Evolutionary conservation across 345 rosid genomes (phyloP).

Genomic region (Boechera retrofracta): DNA sequence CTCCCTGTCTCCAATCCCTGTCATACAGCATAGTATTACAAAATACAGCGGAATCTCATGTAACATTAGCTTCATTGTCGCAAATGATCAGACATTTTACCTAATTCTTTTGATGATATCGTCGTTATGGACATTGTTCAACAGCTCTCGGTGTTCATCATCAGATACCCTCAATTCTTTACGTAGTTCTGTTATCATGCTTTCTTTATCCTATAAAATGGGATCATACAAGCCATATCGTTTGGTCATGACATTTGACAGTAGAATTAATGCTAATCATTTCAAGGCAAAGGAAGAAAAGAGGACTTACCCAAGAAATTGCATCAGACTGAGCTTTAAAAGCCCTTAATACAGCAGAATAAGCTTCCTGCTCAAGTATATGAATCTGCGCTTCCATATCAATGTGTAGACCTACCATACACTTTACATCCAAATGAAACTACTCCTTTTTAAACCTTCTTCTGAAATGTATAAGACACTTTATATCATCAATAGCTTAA

Average conservation of each 20-base stretch:
- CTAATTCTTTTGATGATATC: slow-evolving; percentile 76
- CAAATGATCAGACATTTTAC: slow-evolving; percentile 44
- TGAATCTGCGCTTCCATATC: slow-evolving; percentile 88
- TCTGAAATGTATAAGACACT: slow-evolving; percentile 8
- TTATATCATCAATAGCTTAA: slow-evolving; percentile 4
- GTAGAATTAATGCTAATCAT: not conserved
- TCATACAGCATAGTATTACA: slow-evolving; percentile 22
- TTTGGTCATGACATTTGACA: not conserved
- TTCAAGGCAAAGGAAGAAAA: slow-evolving; percentile 12
- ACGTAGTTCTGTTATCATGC: slow-evolving; percentile 88
- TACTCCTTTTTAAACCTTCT: slow-evolving; percentile 10
- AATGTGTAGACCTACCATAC: slow-evolving; percentile 33
- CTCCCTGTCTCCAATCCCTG: slow-evolving; percentile 90
- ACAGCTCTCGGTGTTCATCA: slow-evolving; percentile 88
- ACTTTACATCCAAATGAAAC: slow-evolving; percentile 23
- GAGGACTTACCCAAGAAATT: slow-evolving; percentile 74
- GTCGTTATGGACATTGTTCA: slow-evolving; percentile 74
- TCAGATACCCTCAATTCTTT: slow-evolving; percentile 92
- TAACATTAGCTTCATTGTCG: not conserved
- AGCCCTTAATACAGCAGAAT: slow-evolving; percentile 83
- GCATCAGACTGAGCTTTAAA: slow-evolving; percentile 97
- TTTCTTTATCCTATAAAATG: slow-evolving; percentile 75
- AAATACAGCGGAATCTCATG: not conserved
- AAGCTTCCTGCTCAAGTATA: slow-evolving; percentile 94
- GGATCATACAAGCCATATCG: slow-evolving; percentile 10